Evolutionary conservation across 331 rosid genomes (phyloP).

Genomic region (Spiraea crenata): DNA sequence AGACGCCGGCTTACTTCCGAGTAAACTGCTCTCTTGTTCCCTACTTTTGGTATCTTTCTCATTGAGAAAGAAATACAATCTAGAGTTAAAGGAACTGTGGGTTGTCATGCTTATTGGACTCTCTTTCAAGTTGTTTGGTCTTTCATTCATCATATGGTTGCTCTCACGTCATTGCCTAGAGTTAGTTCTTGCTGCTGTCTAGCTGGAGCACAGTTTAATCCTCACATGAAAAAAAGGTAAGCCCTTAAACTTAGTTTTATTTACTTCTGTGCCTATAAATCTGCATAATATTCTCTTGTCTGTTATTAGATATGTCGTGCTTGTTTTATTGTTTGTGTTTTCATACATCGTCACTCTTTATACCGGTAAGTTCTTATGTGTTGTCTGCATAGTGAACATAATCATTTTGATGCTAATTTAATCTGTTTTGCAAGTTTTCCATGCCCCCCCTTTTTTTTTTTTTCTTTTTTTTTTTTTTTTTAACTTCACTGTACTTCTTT

Average conservation of each 20-base stretch:
- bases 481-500: too few relatives aligned
- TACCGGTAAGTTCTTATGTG: not conserved
- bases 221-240: slow-evolving; percentile 41
- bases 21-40: slow-evolving; percentile 35
- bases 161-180: slow-evolving; percentile 28
- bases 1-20: slow-evolving; percentile 86
- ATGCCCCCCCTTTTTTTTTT: not conserved
- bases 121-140: slow-evolving; percentile 35
- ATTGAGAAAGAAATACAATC: slow-evolving; percentile 25
- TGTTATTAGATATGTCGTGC: slow-evolving; percentile 1
- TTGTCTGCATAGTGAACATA: not conserved
- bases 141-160: slow-evolving; percentile 44
- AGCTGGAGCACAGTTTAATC: slow-evolving; percentile 35
- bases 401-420: not conserved
- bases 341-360: not conserved
- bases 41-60: slow-evolving; percentile 26
- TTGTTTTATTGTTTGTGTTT: not conserved
- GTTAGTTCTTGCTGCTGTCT: slow-evolving; percentile 40
- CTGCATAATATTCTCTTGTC: not conserved
- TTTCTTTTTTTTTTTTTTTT: too few relatives aligned
- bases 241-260: slow-evolving; percentile 12
- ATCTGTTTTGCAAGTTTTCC: not conserved
- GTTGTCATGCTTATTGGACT: slow-evolving; percentile 38
- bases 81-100: slow-evolving; percentile 24
- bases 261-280: not conserved